Evolutionary conservation across 768 basidiomycete genomes (phyloP), one percentile per base, ranked within the genome.

Genomic region (Kwoniella dendrophila): DNA sequence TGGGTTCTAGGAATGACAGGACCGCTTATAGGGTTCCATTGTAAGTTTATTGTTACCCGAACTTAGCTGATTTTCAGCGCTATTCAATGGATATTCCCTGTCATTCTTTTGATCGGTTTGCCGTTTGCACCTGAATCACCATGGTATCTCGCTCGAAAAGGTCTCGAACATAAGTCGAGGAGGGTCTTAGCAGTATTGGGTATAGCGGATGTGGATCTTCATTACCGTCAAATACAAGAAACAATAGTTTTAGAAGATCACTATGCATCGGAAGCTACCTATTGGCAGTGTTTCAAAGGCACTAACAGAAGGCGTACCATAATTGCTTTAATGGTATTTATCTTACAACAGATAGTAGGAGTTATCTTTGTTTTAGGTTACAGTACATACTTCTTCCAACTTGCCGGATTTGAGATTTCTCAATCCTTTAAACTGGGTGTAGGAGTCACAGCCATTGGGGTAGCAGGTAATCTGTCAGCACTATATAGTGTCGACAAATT

Each of bases 381-480:
- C 49, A 60, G 58, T 16, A 64, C 63, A n/a, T 64, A 64, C 29
- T 64, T 64, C 49, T 64, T 64, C 49, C 47, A 64, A 38, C 63
- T 64, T 30, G 63, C 63, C 30, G 63, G 63, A 1, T 59, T 64
- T 40, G 41, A n/a, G 29, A 41, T 40, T 26, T 34, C 48, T 2
- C 24, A 52, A 12, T 40, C 63, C 16, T 59, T 64, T 44, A 33
- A 49, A 32, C 50, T 52, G 49, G 40, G 62, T 22, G 56, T 66
- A 6, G 64, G 64, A 36, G 44, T 49, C 14, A 47, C 47, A 4
- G 44, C 41, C 29, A 47, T 58, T 34, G 56, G 44, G 18, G 44
- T 58, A 3, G 41, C 49, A 5, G 47, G 56, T 24, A 58, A 58
- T 38, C 32, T 58, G 3, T 7, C 47, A 3, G 56, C 44, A 7